phyloP scores from a whole-genome alignment of 208 protist genomes.

The Trypanosoma scelopori region DNA sequence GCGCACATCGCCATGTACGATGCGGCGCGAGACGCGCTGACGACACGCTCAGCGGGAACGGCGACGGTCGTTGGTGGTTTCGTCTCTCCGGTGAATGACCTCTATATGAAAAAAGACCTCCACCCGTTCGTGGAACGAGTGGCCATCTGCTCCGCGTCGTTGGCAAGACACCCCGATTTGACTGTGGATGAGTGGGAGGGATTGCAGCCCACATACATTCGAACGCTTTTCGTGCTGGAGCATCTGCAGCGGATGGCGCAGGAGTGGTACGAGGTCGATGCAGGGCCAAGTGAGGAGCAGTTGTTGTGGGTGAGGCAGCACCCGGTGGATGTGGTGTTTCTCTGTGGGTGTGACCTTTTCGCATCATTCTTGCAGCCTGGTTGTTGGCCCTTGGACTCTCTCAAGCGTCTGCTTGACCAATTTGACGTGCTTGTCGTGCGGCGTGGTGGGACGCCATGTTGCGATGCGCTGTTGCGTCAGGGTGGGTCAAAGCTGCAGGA shows the following conservation, averaged over 20 bases:
- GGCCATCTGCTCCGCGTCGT: slow-evolving; percentile 34
- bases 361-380: slow-evolving; percentile 63
- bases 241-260: slow-evolving; percentile 58
- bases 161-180: slow-evolving; percentile 44
- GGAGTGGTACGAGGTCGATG: slow-evolving; percentile 38
- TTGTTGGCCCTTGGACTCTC: slow-evolving; percentile 62
- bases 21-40: slow-evolving; percentile 35
- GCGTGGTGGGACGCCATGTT: slow-evolving; percentile 17
- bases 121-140: slow-evolving; percentile 38
- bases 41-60: neutral
- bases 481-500: slow-evolving; percentile 27
- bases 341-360: slow-evolving; percentile 80
- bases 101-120: slow-evolving; percentile 75
- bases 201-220: slow-evolving; percentile 54
- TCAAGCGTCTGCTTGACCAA: slow-evolving; percentile 51
- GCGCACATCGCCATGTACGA: slow-evolving; percentile 69
- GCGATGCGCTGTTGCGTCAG: slow-evolving; percentile 13
- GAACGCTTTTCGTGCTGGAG: slow-evolving; percentile 61
- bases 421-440: slow-evolving; percentile 58
- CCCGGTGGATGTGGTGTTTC: slow-evolving; percentile 49
- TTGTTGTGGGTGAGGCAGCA: slow-evolving; percentile 23
- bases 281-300: slow-evolving; percentile 18
- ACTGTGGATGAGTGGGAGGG: slow-evolving; percentile 80
- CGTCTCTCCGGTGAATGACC: slow-evolving; percentile 75
- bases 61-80: slow-evolving; percentile 66